phyloP scores from a whole-genome alignment of 2,329 filamentous ascomycete genomes.

The Phialophora verrucosa region DNA sequence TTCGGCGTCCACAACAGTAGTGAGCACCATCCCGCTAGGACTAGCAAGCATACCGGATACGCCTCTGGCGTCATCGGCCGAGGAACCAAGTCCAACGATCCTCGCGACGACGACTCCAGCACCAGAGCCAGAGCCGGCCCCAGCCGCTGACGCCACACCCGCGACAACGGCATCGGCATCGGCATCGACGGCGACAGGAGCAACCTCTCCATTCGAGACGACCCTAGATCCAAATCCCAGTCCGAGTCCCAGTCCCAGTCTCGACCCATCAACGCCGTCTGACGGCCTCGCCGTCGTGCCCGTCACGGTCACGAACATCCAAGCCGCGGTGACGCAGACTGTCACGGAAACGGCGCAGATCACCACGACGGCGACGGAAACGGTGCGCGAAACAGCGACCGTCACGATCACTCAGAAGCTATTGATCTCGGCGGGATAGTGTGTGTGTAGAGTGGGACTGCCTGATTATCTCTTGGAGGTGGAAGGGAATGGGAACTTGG shows the following conservation, averaged over 20 bases:
- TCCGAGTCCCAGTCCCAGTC: neutral
- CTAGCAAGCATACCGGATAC: constrained; percentile 6
- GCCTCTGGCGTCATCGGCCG: neutral
- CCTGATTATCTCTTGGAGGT: neutral
- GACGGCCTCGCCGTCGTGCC: constrained; percentile 14
- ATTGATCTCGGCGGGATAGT: constrained; percentile 2
- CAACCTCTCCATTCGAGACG: neutral
- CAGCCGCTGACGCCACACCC: neutral
- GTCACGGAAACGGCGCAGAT: constrained; percentile 26
- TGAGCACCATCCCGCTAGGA: constrained; percentile 1
- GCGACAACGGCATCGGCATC: neutral
- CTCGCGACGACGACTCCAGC: neutral
- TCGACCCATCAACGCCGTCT: neutral
- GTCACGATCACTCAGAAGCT: constrained; percentile 3
- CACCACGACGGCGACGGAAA: constrained; percentile 10
- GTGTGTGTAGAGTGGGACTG: neutral
- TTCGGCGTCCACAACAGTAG: neutral
- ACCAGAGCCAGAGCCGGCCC: neutral
- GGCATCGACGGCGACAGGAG: neutral
- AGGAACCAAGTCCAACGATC: neutral
- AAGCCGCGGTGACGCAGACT: constrained; percentile 19
- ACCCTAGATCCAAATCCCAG: neutral
- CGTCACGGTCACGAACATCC: constrained; percentile 10
- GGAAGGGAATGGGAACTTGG: too few species aligned
- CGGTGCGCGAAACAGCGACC: neutral